Conservation (phyloP, 2,329 filamentous ascomycete species). For the Fusarium temperatum region DNA sequence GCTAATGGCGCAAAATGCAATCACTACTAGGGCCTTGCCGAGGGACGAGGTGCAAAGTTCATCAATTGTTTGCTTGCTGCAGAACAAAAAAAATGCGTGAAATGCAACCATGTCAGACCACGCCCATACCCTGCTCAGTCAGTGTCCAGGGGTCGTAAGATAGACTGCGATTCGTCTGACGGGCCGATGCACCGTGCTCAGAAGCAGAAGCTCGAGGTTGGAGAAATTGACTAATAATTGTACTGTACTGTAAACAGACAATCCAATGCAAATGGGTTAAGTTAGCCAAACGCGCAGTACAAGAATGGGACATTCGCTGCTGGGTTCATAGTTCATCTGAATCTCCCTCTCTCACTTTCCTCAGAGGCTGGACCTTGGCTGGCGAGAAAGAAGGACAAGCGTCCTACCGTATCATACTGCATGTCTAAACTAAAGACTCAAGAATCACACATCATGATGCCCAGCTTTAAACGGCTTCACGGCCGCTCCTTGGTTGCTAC, state of each 20-base stretch:
- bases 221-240: constrained; percentile 40
- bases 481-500: constrained; percentile 21
- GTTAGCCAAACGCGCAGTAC: constrained; percentile 27
- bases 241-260: constrained; percentile 23
- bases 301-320: constrained; percentile 15
- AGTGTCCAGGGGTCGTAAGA: constrained; percentile 38
- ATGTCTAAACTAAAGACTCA: constrained; percentile 8
- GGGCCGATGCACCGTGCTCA: constrained; percentile 44
- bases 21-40: constrained; percentile 23
- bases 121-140: not conserved
- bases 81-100: constrained; percentile 11
- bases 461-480: constrained; percentile 37
- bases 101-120: constrained; percentile 44
- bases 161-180: constrained; percentile 37
- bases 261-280: constrained; percentile 33
- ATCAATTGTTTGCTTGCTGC: not conserved
- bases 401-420: not conserved
- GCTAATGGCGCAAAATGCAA: constrained; percentile 22
- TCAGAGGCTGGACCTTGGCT: constrained; percentile 32
- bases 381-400: constrained; percentile 23
- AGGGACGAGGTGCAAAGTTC: not conserved
- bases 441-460: constrained; percentile 34
- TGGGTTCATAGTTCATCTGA: not conserved
- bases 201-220: constrained; percentile 21
- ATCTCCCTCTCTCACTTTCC: constrained; percentile 5